Evolutionary conservation across 1,284 basidiomycete genomes (phyloP).

Genomic region (Puccinia triticina): DNA sequence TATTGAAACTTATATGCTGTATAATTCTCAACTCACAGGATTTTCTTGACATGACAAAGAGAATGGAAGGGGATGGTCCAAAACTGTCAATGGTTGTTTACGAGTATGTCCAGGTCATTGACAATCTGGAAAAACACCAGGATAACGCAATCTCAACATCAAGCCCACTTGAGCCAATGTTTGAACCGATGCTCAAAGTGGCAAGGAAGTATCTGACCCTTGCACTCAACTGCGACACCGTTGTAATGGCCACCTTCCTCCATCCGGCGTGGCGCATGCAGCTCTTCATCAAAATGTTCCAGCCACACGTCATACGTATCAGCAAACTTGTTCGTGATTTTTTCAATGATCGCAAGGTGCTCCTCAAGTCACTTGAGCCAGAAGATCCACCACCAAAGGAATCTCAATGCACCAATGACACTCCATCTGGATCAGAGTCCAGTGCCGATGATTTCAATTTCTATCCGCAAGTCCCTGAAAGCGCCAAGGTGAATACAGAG

Average conservation of each 20-base stretch:
- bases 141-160: neutral
- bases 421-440: neutral
- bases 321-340: neutral
- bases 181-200: neutral
- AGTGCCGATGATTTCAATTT: neutral
- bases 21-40: neutral
- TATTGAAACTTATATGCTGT: too few relatives aligned
- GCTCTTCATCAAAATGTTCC: neutral
- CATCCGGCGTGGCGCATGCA: neutral
- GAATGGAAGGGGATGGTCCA: too few relatives aligned
- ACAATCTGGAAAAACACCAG: neutral
- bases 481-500: neutral
- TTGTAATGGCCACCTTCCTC: slow-evolving; percentile 5
- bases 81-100: slow-evolving; percentile 8
- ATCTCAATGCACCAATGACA: neutral
- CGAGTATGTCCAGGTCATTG: neutral
- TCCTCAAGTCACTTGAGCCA: too few relatives aligned
- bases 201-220: slow-evolving; percentile 8
- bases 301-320: neutral
- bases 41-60: slow-evolving; percentile 9
- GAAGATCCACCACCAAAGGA: too few relatives aligned
- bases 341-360: neutral
- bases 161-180: neutral
- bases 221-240: neutral
- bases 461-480: neutral